A percentile compares a stretch with the other conserved stretches of the same genome.
Evolutionary conservation across 2,329 filamentous ascomycete species (phyloP).

Genomic region (Madurella mycetomatis): DNA sequence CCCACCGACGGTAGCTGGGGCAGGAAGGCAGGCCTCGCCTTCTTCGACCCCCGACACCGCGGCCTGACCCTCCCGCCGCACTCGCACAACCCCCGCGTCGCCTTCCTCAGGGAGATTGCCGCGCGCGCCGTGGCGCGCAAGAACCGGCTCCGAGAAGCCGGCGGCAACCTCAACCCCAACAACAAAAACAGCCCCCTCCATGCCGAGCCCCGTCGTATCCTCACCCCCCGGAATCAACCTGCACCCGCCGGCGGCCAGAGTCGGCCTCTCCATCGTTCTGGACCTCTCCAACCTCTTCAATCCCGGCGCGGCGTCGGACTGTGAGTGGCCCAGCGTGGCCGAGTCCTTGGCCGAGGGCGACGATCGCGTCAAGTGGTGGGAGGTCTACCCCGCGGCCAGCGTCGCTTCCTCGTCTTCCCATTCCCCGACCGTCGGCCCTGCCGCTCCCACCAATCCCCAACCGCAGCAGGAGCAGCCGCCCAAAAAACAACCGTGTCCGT

Average conservation of each 20-base stretch:
- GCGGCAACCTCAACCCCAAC: too few species aligned
- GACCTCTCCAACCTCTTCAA: not conserved
- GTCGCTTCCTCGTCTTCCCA: too few species aligned
- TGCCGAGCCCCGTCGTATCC: not conserved
- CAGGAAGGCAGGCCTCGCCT: not conserved
- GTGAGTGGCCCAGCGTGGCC: slow-evolving; percentile 3
- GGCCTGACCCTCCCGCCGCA: not conserved
- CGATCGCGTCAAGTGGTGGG: not conserved
- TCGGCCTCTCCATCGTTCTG: not conserved
- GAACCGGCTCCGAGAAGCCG: too few species aligned
- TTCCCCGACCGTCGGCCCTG: too few species aligned
- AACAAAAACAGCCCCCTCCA: too few species aligned
- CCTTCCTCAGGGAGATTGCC: not conserved
- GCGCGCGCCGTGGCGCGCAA: not conserved
- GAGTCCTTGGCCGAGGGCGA: slow-evolving; percentile 3
- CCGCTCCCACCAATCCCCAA: too few species aligned
- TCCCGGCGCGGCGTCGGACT: not conserved
- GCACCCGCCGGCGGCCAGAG: not conserved
- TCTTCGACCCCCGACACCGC: not conserved
- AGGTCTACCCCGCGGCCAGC: not conserved
- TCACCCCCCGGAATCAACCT: not conserved
- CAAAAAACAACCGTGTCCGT: too few species aligned
- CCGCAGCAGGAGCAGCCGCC: not conserved
- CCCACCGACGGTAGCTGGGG: not conserved
- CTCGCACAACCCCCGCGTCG: not conserved